Base-by-base conservation (phyloP, 164 flowering plant genomes). In the Paratinospora sagittata region DNA sequence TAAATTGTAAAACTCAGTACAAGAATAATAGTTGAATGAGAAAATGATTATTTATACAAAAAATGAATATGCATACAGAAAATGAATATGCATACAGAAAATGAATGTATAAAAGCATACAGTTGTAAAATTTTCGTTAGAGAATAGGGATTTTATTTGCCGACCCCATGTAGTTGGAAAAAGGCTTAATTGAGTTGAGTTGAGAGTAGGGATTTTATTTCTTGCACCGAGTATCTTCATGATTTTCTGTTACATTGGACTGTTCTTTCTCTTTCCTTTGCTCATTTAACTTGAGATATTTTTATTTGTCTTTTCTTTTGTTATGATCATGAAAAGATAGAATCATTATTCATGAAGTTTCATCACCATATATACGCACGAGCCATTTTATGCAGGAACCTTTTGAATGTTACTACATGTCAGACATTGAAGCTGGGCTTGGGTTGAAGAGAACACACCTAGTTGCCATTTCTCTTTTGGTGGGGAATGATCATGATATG, bases 351-450 rank as follows among this genome's bases (percentile, higher is more conserved):
- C 67, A 37, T 72, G 66, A 63, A 16, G 10, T 78, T 57, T 71
- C 33, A 14, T 39, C 57, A 68, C 27, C 58, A 60, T 60, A 27
- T n/a, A 63, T 71, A 75, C 68, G 68, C 39, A 19, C 70, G 75
- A 68, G 69, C 26, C 63, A 73, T 66, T 77, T 74, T 57, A 57
- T 82, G 82, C 90, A 96, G 99, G 96, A 88, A 74, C 96, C 95
- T 66, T 78, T 96, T 78, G 98, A 93, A 73, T 93, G 98, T 85
- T 96, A 93, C 81, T 71, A 80, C 71, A 84, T 88, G 75, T 83
- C 88, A 64, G 97, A 93, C 72, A 87, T 96, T 76, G 97, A 93
- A 82, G 83, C 83, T 74, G 90, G 93, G 66, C 95, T 92, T 72
- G 95, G 97, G 14, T 75, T 96, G 75, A 85, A 81, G 84, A 88